Base-by-base conservation (phyloP, 768 basidiomycete genomes). In the Pleurotus eryngii region DNA sequence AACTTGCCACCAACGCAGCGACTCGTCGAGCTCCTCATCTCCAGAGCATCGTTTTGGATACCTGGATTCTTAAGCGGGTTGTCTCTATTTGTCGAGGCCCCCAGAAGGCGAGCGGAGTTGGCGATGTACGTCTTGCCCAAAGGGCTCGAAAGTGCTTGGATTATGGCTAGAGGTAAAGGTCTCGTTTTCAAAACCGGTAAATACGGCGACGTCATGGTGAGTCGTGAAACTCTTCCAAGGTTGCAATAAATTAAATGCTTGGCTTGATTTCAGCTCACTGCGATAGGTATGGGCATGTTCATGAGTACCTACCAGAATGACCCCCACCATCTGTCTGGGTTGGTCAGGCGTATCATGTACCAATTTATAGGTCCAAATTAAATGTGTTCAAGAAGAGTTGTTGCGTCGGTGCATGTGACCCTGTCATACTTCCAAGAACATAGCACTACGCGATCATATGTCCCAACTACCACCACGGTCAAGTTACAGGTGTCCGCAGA, bases 111-210 rank as follows among this genome's bases (percentile, higher is more conserved):
- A 4, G 89, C 84, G 1, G 96, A 98, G 72, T 74, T 98, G 61
- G 93, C 95, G 59, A 92, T 94, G 93, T 94, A 89, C 67, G 88
- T 86, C 1, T 72, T 98, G 22, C 96, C 96, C 3, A 92, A 94
- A 69, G 92, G 84, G 0, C 69, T 98, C 37, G 95, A 98, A 75
- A 92, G 91, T 55, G 83, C 83, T n/a, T 98, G 94, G 95, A 77
- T 86, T 0, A 84, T 86, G 66, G 82, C 87, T 7, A 72, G 90
- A 22, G 89, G 89, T 12, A 83, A 85, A 59, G 89, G 90, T 1
- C 84, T 83, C 72, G 88, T 95, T 46, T 83, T 86, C 59, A 77
- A 77, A 61, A 86, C 86, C 30, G 88, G 87, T 7, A 81, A 82
- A 49, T 83, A 80, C 72, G 90, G 89, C 0, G 88, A 87, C 65